Percentiles rank a stretch among this genome's conserved stretches.
phyloP scores from a whole-genome alignment of 495 filamentous ascomycete genomes.

The Penicillium simplicissimum region DNA sequence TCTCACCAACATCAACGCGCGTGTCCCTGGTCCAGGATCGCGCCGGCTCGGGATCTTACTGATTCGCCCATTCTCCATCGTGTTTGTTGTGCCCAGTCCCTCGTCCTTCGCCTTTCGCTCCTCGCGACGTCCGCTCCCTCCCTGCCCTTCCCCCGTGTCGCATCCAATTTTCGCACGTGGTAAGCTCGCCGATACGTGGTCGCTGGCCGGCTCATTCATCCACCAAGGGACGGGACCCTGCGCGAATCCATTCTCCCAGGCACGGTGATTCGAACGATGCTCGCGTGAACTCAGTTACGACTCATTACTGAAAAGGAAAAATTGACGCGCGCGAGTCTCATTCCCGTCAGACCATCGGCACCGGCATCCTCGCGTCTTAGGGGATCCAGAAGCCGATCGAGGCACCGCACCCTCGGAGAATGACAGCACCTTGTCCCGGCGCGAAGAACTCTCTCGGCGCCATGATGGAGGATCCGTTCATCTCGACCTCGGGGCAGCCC shows the following conservation, averaged over 20 bases:
- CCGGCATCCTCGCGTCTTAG: constrained; percentile 27
- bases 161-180: constrained; percentile 16
- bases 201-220: constrained; percentile 40
- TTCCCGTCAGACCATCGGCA: constrained; percentile 26
- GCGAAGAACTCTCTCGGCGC: constrained; percentile 28
- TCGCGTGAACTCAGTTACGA: constrained; percentile 27
- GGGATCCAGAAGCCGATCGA: constrained; percentile 30
- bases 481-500: constrained; percentile 39
- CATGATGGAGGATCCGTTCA: constrained; percentile 58
- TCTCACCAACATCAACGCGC: constrained; percentile 20
- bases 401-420: constrained; percentile 17
- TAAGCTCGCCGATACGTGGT: constrained; percentile 23
- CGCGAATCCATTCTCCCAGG: constrained; percentile 10
- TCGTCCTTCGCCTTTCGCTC: constrained; percentile 14
- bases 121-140: constrained; percentile 19
- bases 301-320: constrained; percentile 16
- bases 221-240: constrained; percentile 7
- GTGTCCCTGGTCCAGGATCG: constrained; percentile 18
- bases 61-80: constrained; percentile 24
- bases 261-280: constrained; percentile 36
- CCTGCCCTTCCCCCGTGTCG: constrained; percentile 7
- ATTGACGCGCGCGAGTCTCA: constrained; percentile 17
- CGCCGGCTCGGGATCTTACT: constrained; percentile 17
- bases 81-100: constrained; percentile 21
- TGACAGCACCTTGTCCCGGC: constrained; percentile 22